phyloP scores from a whole-genome alignment of 2,329 filamentous ascomycete species.

The Geosmithia putterillii region DNA sequence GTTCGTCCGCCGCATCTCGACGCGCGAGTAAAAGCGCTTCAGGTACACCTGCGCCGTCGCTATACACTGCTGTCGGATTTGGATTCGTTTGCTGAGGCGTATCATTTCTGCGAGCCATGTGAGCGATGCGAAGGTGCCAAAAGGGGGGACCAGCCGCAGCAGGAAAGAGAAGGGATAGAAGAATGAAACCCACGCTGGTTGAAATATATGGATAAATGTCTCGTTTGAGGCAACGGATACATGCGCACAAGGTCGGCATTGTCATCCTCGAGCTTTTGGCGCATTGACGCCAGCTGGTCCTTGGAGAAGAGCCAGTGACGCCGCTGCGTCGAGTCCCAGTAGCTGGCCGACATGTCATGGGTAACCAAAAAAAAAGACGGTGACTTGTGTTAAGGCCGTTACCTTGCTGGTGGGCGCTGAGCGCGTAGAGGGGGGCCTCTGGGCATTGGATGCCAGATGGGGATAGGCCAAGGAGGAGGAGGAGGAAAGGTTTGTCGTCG shows the following conservation, averaged over 20 bases:
- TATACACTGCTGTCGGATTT: slow-evolving; percentile 78
- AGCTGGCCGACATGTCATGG: slow-evolving; percentile 95
- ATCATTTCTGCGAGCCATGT: slow-evolving; percentile 48
- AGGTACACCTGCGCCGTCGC: slow-evolving; percentile 93
- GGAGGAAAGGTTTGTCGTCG: background rate
- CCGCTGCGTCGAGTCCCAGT: slow-evolving; percentile 90
- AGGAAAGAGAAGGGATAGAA: no score
- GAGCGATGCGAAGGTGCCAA: background rate
- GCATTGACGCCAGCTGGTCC: slow-evolving; percentile 62
- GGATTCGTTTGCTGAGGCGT: slow-evolving; percentile 73
- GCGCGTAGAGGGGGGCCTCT: background rate
- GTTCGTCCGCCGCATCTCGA: slow-evolving; percentile 86
- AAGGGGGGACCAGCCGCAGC: slow-evolving; percentile 1
- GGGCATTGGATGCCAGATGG: background rate
- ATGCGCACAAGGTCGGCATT: slow-evolving; percentile 63
- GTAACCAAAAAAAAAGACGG: no score
- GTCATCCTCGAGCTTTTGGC: slow-evolving; percentile 65
- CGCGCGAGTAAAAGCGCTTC: slow-evolving; percentile 82
- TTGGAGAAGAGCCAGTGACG: slow-evolving; percentile 85
- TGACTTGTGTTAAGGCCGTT: background rate
- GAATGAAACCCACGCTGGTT: slow-evolving; percentile 60
- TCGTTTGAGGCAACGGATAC: slow-evolving; percentile 70
- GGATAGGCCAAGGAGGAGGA: background rate
- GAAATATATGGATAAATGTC: slow-evolving; percentile 83
- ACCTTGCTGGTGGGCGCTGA: background rate